Percentiles rank a stretch among this genome's conserved stretches.
phyloP scores from a whole-genome alignment of 371 early-diverging fungal species.

The Parasitella parasitica region DNA sequence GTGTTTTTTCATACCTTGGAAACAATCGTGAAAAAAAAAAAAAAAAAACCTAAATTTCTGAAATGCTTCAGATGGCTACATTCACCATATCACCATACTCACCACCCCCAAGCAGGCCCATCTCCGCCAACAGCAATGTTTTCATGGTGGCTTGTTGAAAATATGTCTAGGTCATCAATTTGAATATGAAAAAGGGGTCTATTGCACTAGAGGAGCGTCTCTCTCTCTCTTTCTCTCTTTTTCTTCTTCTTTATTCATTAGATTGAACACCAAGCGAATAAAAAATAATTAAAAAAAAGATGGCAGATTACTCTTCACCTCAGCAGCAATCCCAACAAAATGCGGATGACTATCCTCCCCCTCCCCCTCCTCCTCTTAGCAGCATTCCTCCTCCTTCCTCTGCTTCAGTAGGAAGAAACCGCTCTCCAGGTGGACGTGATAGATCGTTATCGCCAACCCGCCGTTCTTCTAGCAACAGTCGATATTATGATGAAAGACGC shows the following conservation, averaged over 20 bases:
- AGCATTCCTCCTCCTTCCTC: conserved; percentile 22
- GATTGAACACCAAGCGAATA: not conserved
- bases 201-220: not conserved
- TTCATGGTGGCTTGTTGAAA: not conserved
- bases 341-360: conserved; percentile 27
- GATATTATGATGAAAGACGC: conserved; percentile 30
- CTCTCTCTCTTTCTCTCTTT: not conserved
- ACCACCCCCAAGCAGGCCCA: not conserved
- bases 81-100: too few relatives aligned
- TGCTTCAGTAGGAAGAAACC: conserved; percentile 12
- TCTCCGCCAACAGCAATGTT: not conserved
- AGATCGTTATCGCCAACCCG: conserved; percentile 54
- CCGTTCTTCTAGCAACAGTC: conserved; percentile 29
- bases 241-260: not conserved
- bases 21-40: too few relatives aligned
- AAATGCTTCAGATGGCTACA: too few relatives aligned
- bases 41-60: too few relatives aligned
- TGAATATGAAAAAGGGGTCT: not conserved
- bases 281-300: not conserved
- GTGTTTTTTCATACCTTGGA: too few relatives aligned
- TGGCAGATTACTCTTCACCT: conserved; percentile 18
- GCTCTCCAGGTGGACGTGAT: conserved; percentile 46
- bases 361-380: conserved; percentile 21
- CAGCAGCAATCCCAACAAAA: conserved; percentile 27
- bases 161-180: not conserved